These are phyloP conservation scores for Aspergillus neotritici DNA, from an alignment of 2,329 filamentous ascomycete species.

Conservation along the genomic window DNA sequence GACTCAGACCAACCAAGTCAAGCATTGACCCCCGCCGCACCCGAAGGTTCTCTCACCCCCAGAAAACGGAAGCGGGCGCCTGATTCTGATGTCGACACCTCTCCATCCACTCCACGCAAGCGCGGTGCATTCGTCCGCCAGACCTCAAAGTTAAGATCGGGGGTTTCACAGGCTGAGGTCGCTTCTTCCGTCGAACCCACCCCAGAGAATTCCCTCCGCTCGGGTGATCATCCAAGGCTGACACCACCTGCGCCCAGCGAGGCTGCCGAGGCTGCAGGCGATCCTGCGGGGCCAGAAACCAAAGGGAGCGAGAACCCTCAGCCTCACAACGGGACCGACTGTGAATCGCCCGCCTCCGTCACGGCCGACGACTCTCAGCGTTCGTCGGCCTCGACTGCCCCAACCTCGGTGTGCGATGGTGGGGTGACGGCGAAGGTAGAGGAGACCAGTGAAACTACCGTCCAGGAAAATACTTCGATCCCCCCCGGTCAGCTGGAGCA, in stretches of 20 bases:
- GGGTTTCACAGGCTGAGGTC: conserved; percentile 31
- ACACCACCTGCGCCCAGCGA: neutral
- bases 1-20: conserved; percentile 33
- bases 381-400: conserved; percentile 31
- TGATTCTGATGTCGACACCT: conserved; percentile 24
- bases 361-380: conserved; percentile 27
- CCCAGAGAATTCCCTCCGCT: conserved; percentile 7
- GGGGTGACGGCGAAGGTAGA: conserved; percentile 17
- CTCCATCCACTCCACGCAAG: conserved; percentile 28
- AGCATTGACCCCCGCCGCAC: conserved; percentile 28
- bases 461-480: conserved; percentile 1
- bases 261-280: conserved; percentile 3
- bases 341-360: conserved; percentile 24
- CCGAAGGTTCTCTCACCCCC: conserved; percentile 17
- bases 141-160: conserved; percentile 33
- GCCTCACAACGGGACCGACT: conserved; percentile 14
- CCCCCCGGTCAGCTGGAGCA: conserved; percentile 9
- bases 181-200: conserved; percentile 18
- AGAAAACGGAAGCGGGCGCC: conserved; percentile 27
- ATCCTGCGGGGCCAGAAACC: conserved; percentile 6
- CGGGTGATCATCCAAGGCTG: conserved; percentile 1
- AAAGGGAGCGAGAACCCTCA: conserved; percentile 7
- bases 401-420: conserved; percentile 32
- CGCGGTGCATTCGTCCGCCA: conserved; percentile 29
- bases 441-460: conserved; percentile 9